phyloP scores from a whole-genome alignment of 2,329 filamentous ascomycete genomes.

The Fusarium fracticaudum region DNA sequence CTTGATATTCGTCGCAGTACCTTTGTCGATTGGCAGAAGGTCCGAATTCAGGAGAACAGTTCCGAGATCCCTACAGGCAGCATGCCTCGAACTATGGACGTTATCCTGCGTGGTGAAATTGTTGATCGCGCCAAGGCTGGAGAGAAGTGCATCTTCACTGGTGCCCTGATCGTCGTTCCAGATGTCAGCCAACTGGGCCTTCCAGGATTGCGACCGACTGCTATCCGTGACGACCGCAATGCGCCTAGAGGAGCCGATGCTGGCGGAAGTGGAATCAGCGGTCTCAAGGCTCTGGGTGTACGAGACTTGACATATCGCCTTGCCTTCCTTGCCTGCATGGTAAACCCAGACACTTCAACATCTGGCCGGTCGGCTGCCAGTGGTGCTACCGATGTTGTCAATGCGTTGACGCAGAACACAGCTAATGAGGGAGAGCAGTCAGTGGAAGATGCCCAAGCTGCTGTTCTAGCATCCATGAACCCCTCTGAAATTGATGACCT shows the following conservation, averaged over 20 bases:
- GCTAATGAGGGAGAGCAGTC: constrained; percentile 73
- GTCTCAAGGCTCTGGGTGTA: constrained; percentile 91
- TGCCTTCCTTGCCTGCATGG: constrained; percentile 97
- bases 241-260: constrained; percentile 78
- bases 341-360: constrained; percentile 85
- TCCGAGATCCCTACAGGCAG: constrained; percentile 98
- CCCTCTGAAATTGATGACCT: constrained; percentile 90
- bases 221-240: constrained; percentile 83
- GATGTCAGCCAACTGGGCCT: constrained; percentile 95
- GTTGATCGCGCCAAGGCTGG: constrained; percentile 97
- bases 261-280: constrained; percentile 85
- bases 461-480: constrained; percentile 86
- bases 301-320: constrained; percentile 94
- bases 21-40: constrained; percentile 99
- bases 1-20: constrained; percentile 97
- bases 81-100: constrained; percentile 98
- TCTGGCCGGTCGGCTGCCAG: constrained; percentile 76
- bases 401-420: constrained; percentile 73
- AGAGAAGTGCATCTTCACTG: constrained; percentile 98
- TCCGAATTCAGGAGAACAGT: constrained; percentile 97
- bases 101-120: constrained; percentile 95
- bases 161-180: constrained; percentile 93
- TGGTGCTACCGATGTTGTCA: constrained; percentile 80
- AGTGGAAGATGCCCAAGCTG: constrained; percentile 87
- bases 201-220: constrained; percentile 84